These are phyloP conservation scores for Fraxinus paxiana DNA, from an alignment of 305 asterid genomes.

Conservation along the genomic window DNA sequence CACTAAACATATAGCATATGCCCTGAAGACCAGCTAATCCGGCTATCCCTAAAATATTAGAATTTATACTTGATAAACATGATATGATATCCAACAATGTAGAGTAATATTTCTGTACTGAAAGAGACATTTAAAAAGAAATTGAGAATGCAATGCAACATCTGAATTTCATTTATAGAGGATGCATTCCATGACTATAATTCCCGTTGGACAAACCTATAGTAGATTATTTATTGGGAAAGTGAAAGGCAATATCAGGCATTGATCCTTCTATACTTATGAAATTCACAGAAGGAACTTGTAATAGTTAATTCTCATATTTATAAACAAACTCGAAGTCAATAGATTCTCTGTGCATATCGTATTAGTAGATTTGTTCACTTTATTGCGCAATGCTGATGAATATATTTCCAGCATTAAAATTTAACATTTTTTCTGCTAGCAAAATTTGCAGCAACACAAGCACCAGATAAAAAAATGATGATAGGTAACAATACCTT, in stretches of 20 bases:
- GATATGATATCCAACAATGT: neutral
- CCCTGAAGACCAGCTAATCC: neutral
- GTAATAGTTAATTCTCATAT: neutral
- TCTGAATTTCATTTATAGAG: neutral
- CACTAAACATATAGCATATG: neutral
- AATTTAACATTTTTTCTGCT: neutral
- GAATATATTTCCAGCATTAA: neutral
- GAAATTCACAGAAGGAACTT: neutral
- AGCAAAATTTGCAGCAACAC: neutral
- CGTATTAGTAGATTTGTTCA: neutral
- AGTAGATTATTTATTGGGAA: neutral
- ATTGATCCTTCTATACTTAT: neutral
- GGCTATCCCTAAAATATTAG: neutral
- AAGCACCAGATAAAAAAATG: neutral
- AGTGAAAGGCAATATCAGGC: neutral
- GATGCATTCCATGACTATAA: neutral
- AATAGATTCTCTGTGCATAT: neutral
- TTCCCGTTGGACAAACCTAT: neutral
- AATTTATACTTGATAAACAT: neutral
- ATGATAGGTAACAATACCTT: slow-evolving; percentile 35
- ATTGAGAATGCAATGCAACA: neutral
- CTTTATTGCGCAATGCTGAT: neutral
- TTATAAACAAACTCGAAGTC: neutral
- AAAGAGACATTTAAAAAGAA: neutral
- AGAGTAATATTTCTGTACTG: slow-evolving; percentile 2